These are phyloP conservation scores for Alternaria ventricosa DNA, from an alignment of 2,329 filamentous ascomycete genomes.

Conservation along the genomic window DNA sequence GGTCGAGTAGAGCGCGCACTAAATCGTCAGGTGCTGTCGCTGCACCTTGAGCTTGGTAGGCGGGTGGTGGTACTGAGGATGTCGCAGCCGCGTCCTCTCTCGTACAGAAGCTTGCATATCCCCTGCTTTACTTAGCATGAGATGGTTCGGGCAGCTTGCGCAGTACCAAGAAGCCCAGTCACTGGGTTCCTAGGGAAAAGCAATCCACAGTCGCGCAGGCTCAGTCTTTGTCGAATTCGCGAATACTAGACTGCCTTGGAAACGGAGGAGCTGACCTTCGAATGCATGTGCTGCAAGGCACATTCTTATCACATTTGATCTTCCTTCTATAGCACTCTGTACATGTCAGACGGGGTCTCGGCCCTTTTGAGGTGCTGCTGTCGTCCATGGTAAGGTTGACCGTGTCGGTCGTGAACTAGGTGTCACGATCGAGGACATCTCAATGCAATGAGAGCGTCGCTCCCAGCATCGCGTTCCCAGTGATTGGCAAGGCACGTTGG, in stretches of 20 bases:
- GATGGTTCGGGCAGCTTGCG: neutral
- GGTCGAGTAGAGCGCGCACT: constrained; percentile 27
- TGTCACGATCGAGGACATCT: neutral
- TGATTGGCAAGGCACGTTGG: neutral
- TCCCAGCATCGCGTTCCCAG: neutral
- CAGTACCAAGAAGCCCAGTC: neutral
- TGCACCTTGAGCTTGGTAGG: neutral
- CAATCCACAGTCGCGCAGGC: neutral
- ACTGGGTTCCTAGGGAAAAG: neutral
- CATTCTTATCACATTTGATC: constrained; percentile 51
- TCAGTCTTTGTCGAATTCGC: neutral
- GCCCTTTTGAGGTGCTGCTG: constrained; percentile 10
- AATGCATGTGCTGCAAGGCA: constrained; percentile 52
- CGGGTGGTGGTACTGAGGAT: neutral
- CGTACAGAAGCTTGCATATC: constrained; percentile 20
- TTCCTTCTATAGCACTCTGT: constrained; percentile 42
- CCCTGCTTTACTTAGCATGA: constrained; percentile 6
- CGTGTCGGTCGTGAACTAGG: neutral
- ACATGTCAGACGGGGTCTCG: constrained; percentile 34
- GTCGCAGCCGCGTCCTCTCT: constrained; percentile 10
- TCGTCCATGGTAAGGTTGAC: constrained; percentile 12
- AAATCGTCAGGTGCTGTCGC: constrained; percentile 4
- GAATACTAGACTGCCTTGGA: neutral
- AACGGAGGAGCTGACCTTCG: constrained; percentile 31
- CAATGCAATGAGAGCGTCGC: neutral